These are phyloP conservation scores for Meyerozyma athensensis DNA, from an alignment of 1,139 yeast genomes.

Conservation along the genomic window DNA sequence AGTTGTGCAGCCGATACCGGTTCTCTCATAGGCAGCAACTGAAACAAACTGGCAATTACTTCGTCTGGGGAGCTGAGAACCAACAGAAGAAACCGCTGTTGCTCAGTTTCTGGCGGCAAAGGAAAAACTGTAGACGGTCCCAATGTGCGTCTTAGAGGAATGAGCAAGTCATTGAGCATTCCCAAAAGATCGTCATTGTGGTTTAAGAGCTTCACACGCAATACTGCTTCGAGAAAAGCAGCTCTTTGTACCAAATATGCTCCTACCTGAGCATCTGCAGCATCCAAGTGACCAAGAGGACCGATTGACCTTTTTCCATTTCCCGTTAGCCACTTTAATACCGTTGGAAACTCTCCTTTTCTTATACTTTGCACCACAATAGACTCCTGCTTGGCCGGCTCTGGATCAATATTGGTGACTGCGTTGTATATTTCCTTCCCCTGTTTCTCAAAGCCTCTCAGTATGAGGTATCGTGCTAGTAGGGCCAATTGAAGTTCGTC, in stretches of 20 bases:
- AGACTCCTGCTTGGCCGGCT: neutral
- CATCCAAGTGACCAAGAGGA: neutral
- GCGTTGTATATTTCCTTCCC: neutral
- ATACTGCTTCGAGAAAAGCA: neutral
- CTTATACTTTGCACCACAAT: neutral
- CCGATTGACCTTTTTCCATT: no score
- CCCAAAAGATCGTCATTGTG: neutral
- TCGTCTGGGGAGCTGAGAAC: neutral
- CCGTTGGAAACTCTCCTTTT: neutral
- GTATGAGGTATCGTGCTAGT: neutral
- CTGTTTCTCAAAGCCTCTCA: conserved; percentile 1
- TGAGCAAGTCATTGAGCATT: neutral
- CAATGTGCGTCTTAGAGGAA: neutral
- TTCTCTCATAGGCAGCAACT: neutral
- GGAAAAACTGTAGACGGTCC: neutral
- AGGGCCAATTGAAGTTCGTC: neutral
- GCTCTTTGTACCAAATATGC: neutral
- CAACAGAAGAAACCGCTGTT: neutral
- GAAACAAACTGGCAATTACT: neutral
- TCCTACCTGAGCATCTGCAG: neutral
- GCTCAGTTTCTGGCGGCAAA: neutral
- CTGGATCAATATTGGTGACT: neutral
- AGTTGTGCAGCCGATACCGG: neutral
- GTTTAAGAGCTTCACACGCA: neutral
- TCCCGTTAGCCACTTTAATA: neutral